Evolutionary conservation across 345 rosid genomes (phyloP).

Genomic region (Xanthoceras sorbifolium): DNA sequence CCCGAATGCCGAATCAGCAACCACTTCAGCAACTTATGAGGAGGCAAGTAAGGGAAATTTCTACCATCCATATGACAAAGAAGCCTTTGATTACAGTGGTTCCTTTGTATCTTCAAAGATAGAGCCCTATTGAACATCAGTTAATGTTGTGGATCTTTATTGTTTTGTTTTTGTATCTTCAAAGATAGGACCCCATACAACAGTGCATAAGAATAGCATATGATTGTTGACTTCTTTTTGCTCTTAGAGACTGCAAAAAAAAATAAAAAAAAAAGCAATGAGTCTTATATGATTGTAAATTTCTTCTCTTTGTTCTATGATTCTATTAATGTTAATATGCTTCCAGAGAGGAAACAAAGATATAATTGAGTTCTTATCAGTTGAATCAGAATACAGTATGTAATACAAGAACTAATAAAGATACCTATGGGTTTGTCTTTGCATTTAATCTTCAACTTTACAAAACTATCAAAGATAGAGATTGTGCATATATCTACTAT

Average conservation of each 20-base stretch:
- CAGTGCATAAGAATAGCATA: too few relatives aligned
- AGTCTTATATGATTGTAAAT: too few relatives aligned
- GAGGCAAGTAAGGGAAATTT: slow-evolving; percentile 36
- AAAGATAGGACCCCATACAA: too few relatives aligned
- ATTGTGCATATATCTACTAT: background rate
- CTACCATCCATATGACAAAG: slow-evolving; percentile 42
- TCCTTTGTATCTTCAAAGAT: slow-evolving; percentile 24
- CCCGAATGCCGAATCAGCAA: slow-evolving; percentile 52
- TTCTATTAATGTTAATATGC: too few relatives aligned
- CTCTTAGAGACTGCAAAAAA: too few relatives aligned
- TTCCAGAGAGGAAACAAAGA: too few relatives aligned
- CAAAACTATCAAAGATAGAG: background rate
- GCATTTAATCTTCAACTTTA: background rate
- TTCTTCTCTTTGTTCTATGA: too few relatives aligned
- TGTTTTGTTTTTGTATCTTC: too few relatives aligned
- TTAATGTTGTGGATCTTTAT: background rate
- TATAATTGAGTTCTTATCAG: background rate
- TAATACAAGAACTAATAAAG: too few relatives aligned
- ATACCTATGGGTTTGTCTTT: background rate
- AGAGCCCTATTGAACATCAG: background rate
- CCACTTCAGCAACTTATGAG: slow-evolving; percentile 48
- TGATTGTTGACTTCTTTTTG: too few relatives aligned
- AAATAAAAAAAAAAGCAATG: too few relatives aligned
- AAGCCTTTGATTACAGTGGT: slow-evolving; percentile 43
- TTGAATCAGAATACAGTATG: background rate